Base-by-base conservation (phyloP, 2,329 filamentous ascomycete genomes). In the Aspergillus pseudoviridinutans region DNA sequence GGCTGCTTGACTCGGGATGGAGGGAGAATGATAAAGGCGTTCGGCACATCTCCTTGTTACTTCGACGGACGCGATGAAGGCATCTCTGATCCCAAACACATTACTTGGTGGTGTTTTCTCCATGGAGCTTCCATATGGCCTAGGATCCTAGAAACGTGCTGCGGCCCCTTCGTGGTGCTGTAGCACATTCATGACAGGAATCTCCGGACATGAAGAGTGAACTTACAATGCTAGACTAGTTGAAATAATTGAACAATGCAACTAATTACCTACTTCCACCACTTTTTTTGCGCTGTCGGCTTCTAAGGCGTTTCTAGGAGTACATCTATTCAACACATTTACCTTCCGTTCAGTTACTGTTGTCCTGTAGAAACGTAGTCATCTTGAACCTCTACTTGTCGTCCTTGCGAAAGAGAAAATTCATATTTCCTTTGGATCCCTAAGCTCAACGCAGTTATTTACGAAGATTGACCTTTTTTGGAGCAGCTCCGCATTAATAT, bases 21-120 rank as follows among this genome's bases (percentile, higher is more conserved):
- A 78, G 85, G 84, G 79, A 89, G 85, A 82, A 85, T 99, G 94
- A 97, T 87, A 92, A 92, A 84, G 88, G 94, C 92, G 94, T 97
- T 90, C 92, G 93, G 91, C 94, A 97, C 93, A 96, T 83, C 79
- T 84, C 89, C 93, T 97, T 97, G 92, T 97, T 95, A 91, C 84
- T 80, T 79, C 61, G 22, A 91, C 92, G 93, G 87, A 96, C 93
- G 94, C 92, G 86, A 91, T 88, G 84, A 89, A 87, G 89, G 91
- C 88, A 95, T 90, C 91, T 97, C 93, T 97, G 93, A 97, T 70
- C 65, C 68, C 32, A 38, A 59, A 60, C 67, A 69, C 74, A 74
- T 76, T 77, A 75, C 82, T 85, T 86, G 84, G 83, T 51, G 72
- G 72, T 74, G 72, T 74, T 55, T 38, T 5, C 14, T 58, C 51